Evolutionary conservation across 202 grass and related monocot genomes (phyloP).

Genomic region (Bolboschoenoplectus hybrid): DNA sequence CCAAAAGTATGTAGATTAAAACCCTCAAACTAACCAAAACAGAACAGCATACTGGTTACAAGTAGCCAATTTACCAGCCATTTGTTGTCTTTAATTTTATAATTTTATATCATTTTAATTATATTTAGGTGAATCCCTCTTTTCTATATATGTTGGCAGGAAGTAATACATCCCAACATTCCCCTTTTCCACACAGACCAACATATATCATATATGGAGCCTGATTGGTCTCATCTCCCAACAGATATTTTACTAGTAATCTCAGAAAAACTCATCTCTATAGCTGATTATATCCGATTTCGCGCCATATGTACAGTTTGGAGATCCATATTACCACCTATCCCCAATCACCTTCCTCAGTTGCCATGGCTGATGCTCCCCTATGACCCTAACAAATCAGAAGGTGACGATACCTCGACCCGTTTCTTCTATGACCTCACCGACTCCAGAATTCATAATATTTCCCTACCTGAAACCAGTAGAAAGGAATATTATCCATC

Average conservation of each 20-base stretch:
- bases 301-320: conserved; percentile 42
- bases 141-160: conserved; percentile 19
- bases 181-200: conserved; percentile 4
- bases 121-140: background rate
- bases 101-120: background rate
- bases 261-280: conserved; percentile 30
- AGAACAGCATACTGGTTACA: background rate
- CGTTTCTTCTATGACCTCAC: conserved; percentile 41
- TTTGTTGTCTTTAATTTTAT: background rate
- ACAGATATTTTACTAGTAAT: conserved; percentile 38
- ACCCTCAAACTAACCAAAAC: conserved; percentile 6
- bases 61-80: background rate
- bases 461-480: conserved; percentile 42
- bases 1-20: conserved; percentile 5
- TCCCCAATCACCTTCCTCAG: conserved; percentile 24
- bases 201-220: conserved; percentile 38
- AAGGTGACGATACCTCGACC: background rate
- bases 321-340: conserved; percentile 28
- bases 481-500: conserved; percentile 32
- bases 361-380: conserved; percentile 50
- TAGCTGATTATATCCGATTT: conserved; percentile 45
- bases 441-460: conserved; percentile 29
- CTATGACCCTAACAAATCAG: conserved; percentile 32
- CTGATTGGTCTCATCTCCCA: conserved; percentile 46
- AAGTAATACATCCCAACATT: background rate